These are phyloP conservation scores for Botrytis sinoallii DNA, from an alignment of 2,329 filamentous ascomycete species.

Conservation along the genomic window DNA sequence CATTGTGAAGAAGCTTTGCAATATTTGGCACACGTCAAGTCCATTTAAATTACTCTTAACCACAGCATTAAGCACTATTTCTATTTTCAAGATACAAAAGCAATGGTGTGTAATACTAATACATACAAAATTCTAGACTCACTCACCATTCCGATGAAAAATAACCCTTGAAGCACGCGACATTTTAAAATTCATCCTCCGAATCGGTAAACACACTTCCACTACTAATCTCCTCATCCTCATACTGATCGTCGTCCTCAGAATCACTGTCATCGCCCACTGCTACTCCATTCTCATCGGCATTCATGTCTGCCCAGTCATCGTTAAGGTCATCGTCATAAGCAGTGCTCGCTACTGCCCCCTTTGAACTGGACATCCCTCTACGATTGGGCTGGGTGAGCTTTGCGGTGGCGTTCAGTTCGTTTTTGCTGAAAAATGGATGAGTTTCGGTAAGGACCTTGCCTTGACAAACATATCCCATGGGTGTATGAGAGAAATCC, in stretches of 20 bases:
- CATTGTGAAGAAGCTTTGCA: background rate
- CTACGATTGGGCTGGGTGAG: background rate
- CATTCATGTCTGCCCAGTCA: background rate
- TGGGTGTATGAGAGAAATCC: slow-evolving; percentile 57
- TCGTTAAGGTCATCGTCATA: background rate
- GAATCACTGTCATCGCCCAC: background rate
- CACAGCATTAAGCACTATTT: background rate
- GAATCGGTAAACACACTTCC: background rate
- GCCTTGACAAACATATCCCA: slow-evolving; percentile 44
- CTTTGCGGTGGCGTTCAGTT: background rate
- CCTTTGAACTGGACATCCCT: background rate
- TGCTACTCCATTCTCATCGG: background rate
- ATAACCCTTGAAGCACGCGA: background rate
- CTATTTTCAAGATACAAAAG: background rate
- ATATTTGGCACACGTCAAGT: background rate
- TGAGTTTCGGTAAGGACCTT: slow-evolving; percentile 46
- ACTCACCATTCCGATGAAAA: background rate
- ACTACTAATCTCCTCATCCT: background rate
- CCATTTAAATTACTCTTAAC: background rate
- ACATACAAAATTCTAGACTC: background rate
- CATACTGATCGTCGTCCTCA: background rate
- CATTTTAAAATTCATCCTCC: background rate
- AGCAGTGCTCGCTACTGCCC: background rate
- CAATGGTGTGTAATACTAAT: background rate
- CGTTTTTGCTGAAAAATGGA: slow-evolving; percentile 46